Evolutionary conservation across 2,329 filamentous ascomycete genomes (phyloP).

Genomic region (Ramularia endophylla): DNA sequence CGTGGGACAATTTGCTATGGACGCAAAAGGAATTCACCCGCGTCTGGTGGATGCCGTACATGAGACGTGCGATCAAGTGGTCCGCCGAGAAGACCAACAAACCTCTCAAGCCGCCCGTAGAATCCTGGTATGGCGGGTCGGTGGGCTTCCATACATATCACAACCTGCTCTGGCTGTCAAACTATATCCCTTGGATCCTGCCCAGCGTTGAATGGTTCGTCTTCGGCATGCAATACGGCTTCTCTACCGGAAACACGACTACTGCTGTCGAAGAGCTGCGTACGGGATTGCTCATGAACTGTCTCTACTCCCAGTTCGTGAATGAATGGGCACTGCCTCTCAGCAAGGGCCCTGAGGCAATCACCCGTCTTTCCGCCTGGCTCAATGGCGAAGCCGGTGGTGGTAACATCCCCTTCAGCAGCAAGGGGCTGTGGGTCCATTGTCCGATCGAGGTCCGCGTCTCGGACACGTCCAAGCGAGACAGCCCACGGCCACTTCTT

Average conservation of each 20-base stretch:
- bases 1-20: constrained; percentile 75
- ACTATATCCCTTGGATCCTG: constrained; percentile 70
- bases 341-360: constrained; percentile 76
- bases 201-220: constrained; percentile 95
- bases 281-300: constrained; percentile 87
- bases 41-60: constrained; percentile 98
- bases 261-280: constrained; percentile 75
- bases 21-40: constrained; percentile 79
- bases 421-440: constrained; percentile 75
- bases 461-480: constrained; percentile 56
- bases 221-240: constrained; percentile 96
- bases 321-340: constrained; percentile 97
- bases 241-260: constrained; percentile 61
- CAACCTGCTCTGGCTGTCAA: constrained; percentile 74
- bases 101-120: constrained; percentile 52
- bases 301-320: constrained; percentile 95
- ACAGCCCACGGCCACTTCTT: constrained; percentile 55
- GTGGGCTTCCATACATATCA: constrained; percentile 90
- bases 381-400: constrained; percentile 67
- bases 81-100: constrained; percentile 71
- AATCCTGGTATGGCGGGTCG: constrained; percentile 72
- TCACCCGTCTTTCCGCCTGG: constrained; percentile 79
- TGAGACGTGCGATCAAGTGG: constrained; percentile 82
- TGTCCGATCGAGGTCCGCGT: constrained; percentile 91
- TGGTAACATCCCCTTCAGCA: constrained; percentile 69